These are phyloP conservation scores for Cornus controversa DNA, from an alignment of 148 eudicot species.

Conservation along the genomic window DNA sequence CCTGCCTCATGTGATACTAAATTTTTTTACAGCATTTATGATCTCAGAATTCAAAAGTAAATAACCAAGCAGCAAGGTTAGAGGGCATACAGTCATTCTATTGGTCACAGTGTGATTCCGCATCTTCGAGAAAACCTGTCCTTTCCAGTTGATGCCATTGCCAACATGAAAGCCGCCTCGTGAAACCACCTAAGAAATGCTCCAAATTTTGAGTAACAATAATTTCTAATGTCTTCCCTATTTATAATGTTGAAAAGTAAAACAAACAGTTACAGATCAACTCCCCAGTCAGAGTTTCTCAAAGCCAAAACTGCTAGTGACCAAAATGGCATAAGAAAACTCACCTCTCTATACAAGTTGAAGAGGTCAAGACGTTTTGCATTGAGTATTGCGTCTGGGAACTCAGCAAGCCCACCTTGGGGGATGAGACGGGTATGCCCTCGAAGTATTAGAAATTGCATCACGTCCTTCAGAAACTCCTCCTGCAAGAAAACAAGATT, in stretches of 20 bases:
- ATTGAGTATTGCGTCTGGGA: constrained; percentile 95
- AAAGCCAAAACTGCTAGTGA: background rate
- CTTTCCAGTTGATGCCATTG: constrained; percentile 99
- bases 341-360: constrained; percentile 96
- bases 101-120: constrained; percentile 90
- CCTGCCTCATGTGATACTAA: background rate
- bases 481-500: constrained; percentile 44
- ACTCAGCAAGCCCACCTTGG: constrained; percentile 92
- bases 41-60: constrained; percentile 2
- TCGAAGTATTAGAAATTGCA: constrained; percentile 90
- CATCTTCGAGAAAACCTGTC: constrained; percentile 97
- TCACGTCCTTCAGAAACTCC: constrained; percentile 89
- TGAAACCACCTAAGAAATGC: constrained; percentile 73
- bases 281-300: background rate
- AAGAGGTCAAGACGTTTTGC: constrained; percentile 90
- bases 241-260: background rate
- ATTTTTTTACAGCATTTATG: background rate
- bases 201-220: constrained; percentile 4
- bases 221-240: background rate
- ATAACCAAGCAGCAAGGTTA: background rate
- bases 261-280: background rate
- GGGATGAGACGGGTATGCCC: constrained; percentile 98
- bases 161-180: constrained; percentile 99
- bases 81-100: constrained; percentile 83
- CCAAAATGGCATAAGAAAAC: constrained; percentile 1